Percentiles rank a stretch among this genome's conserved stretches.
These are phyloP conservation scores for Wickerhamomyces sydowiorum DNA, from an alignment of 805 yeast genomes.

Conservation along the genomic window DNA sequence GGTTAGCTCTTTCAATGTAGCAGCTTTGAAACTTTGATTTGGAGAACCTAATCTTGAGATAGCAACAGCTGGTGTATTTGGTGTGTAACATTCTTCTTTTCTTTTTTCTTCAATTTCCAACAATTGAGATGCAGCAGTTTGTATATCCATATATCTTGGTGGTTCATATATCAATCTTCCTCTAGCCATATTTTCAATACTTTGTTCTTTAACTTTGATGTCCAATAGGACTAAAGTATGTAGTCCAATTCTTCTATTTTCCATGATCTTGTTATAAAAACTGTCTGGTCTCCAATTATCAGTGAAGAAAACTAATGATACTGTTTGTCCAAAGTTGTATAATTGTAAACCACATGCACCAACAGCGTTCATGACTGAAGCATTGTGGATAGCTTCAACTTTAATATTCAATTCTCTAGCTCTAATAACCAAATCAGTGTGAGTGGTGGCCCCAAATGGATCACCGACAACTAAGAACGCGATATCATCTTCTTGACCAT, in stretches of 20 bases:
- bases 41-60: conserved; percentile 90
- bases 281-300: conserved; percentile 96
- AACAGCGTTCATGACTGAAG: conserved; percentile 96
- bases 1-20: conserved; percentile 69
- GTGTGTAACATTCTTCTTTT: conserved; percentile 72
- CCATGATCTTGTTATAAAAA: conserved; percentile 83
- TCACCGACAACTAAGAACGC: conserved; percentile 97
- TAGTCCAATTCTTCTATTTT: conserved; percentile 83
- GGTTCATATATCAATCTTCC: conserved; percentile 93
- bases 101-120: conserved; percentile 81
- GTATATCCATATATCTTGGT: conserved; percentile 91
- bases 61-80: conserved; percentile 89
- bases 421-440: conserved; percentile 86
- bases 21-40: conserved; percentile 76
- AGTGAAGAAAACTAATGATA: conserved; percentile 93
- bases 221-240: conserved; percentile 87
- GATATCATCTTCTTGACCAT: conserved; percentile 75
- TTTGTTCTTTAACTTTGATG: conserved; percentile 95
- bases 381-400: conserved; percentile 86
- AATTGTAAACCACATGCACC: conserved; percentile 97
- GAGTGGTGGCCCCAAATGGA: conserved; percentile 97
- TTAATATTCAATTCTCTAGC: conserved; percentile 80
- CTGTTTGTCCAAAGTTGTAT: conserved; percentile 94
- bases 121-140: conserved; percentile 83
- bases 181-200: conserved; percentile 87